Base-by-base conservation (phyloP, 2,329 filamentous ascomycete genomes). In the Cytospora piceicola region DNA sequence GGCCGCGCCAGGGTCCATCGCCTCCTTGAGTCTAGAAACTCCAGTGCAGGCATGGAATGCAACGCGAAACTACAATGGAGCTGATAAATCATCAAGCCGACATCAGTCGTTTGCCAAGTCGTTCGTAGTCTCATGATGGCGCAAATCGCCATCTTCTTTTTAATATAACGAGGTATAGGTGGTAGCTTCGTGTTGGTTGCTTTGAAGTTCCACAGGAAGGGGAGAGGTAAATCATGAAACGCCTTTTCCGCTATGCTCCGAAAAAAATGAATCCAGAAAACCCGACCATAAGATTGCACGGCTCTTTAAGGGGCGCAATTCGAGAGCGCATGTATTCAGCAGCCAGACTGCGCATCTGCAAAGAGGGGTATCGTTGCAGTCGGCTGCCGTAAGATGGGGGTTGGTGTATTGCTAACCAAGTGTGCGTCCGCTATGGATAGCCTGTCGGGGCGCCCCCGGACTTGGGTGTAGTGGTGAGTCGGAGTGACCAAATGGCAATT, bases 351-450 rank as follows among this genome's bases (percentile, higher is more conserved):
- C 63, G 34, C 51, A 51, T 27, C 32, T 14, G 46, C 59, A 4
- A 20, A 56, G 56, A 22, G 61, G 64, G 66, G 66, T 68, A 68
- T 68, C 66, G 60, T 68, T 36, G 55, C 32, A 65, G 52, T 58
- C 54, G 61, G 62, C 58, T 58, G 65, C 64, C 27, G 46, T 27
- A 14, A 24, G 4, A 56, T 57, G 46, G 66, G 42, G 66, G 42
- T 29, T 22, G 30, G 30, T 42, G 39, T 57, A 27, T 51, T 51
- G 7, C 52, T 73, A 85, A 42, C 82, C 82, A 65, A 85, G 74
- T 3, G 81, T 81, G 58, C 83, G 81, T 51, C 83, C 83, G 70
- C 81, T 85, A 68, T 84, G 82, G 46, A 87, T 82, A 34, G 82
- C 78, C 70, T 83, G 82, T 49, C 78, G 77, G 55, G 78, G 73